Base-by-base conservation (phyloP, 2,329 filamentous ascomycete genomes). In the Fusarium sp. region DNA sequence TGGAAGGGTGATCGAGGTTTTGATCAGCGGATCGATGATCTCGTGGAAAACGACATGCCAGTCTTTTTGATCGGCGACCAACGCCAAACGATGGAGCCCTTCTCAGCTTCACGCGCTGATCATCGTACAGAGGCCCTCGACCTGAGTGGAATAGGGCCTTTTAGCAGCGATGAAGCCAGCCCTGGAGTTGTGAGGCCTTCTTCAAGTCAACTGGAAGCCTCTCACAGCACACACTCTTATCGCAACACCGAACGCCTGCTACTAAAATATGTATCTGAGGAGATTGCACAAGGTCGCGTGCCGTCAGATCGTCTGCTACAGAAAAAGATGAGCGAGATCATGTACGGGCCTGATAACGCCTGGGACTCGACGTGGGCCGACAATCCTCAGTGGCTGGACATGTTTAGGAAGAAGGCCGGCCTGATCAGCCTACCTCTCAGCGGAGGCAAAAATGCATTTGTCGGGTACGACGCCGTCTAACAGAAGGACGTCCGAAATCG, bases 331-430 rank as follows among this genome's bases (percentile, higher is more conserved):
- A 51, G 47, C 18, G 47, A 51, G 34, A 39, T 51, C 16, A 51
- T 51, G 12, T 51, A 51, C 8, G 47, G 47, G 1, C 47, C 47
- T 1, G 47, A 51, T 3, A 51, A 51, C 5, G 34, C 31, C 8
- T 51, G 47, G 47, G 47, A 51, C n/a, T 30, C 18, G 18, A 51
- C 47, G 4, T 51, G 47, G 47, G 47, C 47, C 4, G 47, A 51
- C 3, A 37, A 27, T n/a, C 47, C 47, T 1, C 47, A 51, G 15
- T 51, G 47, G 47, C 8, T 51, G 15, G 47, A 51, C 2, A 51
- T 51, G 47, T 51, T 51, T 12, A 51, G 47, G 13, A 51, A 18
- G 18, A 51, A 39, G 15, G 47, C 47, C 11, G 47, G 47, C 2
- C 7, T 51, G 31, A 39, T 51, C 9, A 51, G 47, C 37, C 5